phyloP scores from a whole-genome alignment of 306 rosid species.

The Canavalia ensiformis region DNA sequence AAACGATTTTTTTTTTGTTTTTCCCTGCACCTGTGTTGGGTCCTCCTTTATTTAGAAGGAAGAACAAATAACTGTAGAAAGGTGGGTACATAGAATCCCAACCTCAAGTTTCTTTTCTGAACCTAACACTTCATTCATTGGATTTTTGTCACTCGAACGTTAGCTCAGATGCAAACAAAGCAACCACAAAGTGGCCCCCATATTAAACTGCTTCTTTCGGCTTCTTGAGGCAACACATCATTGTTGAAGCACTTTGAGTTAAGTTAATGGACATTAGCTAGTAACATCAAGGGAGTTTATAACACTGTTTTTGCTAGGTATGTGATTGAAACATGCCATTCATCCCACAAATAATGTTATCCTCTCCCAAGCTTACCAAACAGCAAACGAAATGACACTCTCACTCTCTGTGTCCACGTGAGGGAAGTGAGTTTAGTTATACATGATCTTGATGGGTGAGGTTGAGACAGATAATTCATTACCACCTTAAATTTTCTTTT shows the following conservation, averaged over 20 bases:
- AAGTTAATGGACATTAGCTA: slow-evolving; percentile 37
- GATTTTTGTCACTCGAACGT: slow-evolving; percentile 57
- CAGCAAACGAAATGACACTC: slow-evolving; percentile 50
- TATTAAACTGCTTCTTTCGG: slow-evolving; percentile 30
- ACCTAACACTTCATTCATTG: slow-evolving; percentile 60
- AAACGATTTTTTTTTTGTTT: background rate
- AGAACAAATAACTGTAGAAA: slow-evolving; percentile 30
- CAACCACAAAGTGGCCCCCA: slow-evolving; percentile 58
- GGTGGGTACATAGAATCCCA: slow-evolving; percentile 46
- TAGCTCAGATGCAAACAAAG: slow-evolving; percentile 58
- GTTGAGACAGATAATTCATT: background rate
- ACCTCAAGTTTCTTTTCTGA: slow-evolving; percentile 47
- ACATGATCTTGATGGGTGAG: slow-evolving; percentile 29
- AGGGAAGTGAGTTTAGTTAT: slow-evolving; percentile 35
- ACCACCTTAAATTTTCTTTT: background rate
- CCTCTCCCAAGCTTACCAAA: slow-evolving; percentile 46
- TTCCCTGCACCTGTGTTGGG: slow-evolving; percentile 26
- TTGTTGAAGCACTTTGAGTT: slow-evolving; percentile 23
- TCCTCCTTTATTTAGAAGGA: slow-evolving; percentile 50
- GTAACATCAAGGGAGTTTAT: slow-evolving; percentile 46
- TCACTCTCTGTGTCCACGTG: slow-evolving; percentile 27
- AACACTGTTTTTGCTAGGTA: slow-evolving; percentile 44
- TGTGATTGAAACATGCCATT: slow-evolving; percentile 41
- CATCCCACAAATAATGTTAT: slow-evolving; percentile 40
- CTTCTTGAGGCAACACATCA: slow-evolving; percentile 42